phyloP scores from a whole-genome alignment of 305 asterid species.

The Fraxinus nigra region DNA sequence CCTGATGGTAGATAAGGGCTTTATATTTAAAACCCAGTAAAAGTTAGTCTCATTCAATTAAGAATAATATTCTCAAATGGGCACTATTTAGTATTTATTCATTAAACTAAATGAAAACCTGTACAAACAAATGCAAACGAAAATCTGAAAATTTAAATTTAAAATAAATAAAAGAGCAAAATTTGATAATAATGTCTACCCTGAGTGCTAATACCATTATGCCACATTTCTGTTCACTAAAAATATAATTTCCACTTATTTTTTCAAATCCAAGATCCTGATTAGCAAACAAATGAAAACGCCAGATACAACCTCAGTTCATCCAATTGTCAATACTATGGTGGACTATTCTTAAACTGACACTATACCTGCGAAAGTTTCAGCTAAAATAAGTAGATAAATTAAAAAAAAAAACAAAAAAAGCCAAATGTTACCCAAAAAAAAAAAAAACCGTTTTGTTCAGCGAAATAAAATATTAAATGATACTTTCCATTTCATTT shows the following conservation, averaged over 20 bases:
- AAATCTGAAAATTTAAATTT: neutral
- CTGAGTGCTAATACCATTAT: neutral
- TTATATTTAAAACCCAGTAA: neutral
- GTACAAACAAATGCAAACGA: neutral
- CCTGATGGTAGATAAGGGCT: neutral
- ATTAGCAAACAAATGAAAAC: neutral
- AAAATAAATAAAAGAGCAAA: neutral
- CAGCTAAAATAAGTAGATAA: neutral
- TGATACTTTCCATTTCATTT: constrained; percentile 2
- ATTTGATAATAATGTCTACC: neutral
- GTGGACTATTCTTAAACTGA: neutral
- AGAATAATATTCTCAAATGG: neutral
- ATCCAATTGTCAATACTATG: neutral
- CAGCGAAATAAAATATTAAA: neutral
- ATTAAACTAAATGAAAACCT: neutral
- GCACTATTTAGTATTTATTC: neutral
- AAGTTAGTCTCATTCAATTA: neutral
- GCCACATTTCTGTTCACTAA: neutral
- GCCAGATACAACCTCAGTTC: neutral
- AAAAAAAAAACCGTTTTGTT: neutral
- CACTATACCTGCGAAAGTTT: neutral
- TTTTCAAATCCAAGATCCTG: neutral
- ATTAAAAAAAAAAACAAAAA: too few relatives aligned
- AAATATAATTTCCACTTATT: neutral
- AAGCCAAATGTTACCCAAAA: neutral